Evolutionary conservation across 202 grass and related monocot species (phyloP).

Genomic region (Musa balbisiana): DNA sequence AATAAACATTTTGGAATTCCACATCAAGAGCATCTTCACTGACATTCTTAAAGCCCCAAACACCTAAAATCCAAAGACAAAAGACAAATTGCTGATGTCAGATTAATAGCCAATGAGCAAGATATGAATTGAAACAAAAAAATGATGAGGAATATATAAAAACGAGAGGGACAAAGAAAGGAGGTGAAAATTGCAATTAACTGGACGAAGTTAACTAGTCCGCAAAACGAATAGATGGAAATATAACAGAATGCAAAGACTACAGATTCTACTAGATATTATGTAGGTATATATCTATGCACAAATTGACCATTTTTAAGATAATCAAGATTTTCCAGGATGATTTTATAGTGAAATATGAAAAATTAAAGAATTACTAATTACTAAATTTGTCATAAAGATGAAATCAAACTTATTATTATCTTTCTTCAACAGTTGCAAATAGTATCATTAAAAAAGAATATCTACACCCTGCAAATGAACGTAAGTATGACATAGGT

Average conservation of each 20-base stretch:
- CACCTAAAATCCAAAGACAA: slow-evolving; percentile 39
- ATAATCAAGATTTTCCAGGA: neutral
- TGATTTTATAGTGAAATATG: no score
- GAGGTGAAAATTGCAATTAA: neutral
- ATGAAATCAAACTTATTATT: no score
- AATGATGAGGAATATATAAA: neutral
- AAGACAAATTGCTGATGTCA: slow-evolving; percentile 1
- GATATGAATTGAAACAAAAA: neutral
- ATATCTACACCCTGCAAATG: no score
- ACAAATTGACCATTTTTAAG: neutral
- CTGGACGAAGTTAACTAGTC: neutral
- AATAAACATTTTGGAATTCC: slow-evolving; percentile 91
- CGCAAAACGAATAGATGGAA: neutral
- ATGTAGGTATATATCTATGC: neutral
- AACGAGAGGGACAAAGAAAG: neutral
- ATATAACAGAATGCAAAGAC: neutral
- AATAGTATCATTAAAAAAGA: no score
- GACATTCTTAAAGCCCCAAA: slow-evolving; percentile 95
- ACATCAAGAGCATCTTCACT: slow-evolving; percentile 99
- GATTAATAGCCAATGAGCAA: neutral
- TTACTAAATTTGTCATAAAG: no score
- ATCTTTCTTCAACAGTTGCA: no score
- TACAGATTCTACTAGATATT: neutral
- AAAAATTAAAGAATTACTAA: no score
- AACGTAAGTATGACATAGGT: no score